Conservation (phyloP, 495 filamentous ascomycete genomes). For the Xylaria nigripes region DNA sequence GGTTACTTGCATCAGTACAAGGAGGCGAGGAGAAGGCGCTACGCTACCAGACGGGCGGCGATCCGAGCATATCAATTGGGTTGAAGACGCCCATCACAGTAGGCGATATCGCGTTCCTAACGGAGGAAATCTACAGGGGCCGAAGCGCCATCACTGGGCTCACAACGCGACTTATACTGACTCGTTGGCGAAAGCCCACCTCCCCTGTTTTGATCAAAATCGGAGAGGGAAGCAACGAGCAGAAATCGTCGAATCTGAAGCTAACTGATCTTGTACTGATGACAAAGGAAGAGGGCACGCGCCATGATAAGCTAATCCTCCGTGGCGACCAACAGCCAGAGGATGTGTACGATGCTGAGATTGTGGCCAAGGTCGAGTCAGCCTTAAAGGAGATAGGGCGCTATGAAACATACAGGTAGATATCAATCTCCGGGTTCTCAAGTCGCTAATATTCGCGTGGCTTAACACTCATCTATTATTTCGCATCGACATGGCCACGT, state of each 20-base stretch:
- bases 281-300: constrained; percentile 88
- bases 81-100: constrained; percentile 68
- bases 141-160: constrained; percentile 77
- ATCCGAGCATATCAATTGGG: constrained; percentile 51
- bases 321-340: constrained; percentile 56
- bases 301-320: constrained; percentile 76
- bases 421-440: not conserved
- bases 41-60: constrained; percentile 42
- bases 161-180: constrained; percentile 63
- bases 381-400: constrained; percentile 44
- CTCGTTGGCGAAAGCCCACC: constrained; percentile 59
- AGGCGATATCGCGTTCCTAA: constrained; percentile 73
- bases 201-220: constrained; percentile 40
- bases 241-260: constrained; percentile 57
- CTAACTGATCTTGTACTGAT: constrained; percentile 78
- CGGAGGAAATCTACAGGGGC: constrained; percentile 83
- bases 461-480: not conserved
- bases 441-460: not conserved
- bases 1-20: constrained; percentile 62
- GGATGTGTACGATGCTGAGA: constrained; percentile 61
- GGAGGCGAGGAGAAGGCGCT: constrained; percentile 66
- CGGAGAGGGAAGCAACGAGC: constrained; percentile 52
- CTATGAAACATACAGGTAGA: constrained; percentile 27
- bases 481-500: not conserved
- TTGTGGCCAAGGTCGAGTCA: constrained; percentile 54